phyloP scores from a whole-genome alignment of 441 rosid genomes.

The Populus hybrid region DNA sequence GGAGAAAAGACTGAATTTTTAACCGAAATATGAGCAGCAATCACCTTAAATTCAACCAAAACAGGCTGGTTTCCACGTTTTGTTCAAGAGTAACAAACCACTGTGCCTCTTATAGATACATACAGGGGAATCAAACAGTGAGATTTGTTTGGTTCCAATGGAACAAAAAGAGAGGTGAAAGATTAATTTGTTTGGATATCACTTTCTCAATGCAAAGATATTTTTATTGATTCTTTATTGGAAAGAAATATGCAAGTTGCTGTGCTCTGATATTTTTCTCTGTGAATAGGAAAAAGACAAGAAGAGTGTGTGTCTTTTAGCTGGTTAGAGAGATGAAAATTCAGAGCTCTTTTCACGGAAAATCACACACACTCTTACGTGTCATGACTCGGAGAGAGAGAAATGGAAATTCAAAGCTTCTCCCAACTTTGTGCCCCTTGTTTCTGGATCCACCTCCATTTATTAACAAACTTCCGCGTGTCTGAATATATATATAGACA shows the following conservation, averaged over 20 bases:
- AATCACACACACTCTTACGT: too few species aligned
- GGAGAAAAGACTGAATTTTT: background rate
- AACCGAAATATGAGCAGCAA: background rate
- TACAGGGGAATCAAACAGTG: background rate
- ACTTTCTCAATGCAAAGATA: background rate
- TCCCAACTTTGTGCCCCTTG: too few species aligned
- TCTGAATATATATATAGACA: too few species aligned
- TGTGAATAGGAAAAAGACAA: background rate
- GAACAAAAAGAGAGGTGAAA: background rate
- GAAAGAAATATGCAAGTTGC: background rate
- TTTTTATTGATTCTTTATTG: background rate
- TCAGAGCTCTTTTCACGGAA: background rate
- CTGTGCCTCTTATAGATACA: background rate
- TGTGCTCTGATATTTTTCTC: background rate
- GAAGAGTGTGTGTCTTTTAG: background rate
- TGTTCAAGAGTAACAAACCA: background rate
- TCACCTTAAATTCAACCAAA: conserved; percentile 13
- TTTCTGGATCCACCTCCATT: too few species aligned
- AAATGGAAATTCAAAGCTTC: too few species aligned
- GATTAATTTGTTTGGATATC: background rate
- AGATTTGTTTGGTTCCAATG: conserved; percentile 5
- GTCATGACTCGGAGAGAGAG: too few species aligned
- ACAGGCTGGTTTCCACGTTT: background rate
- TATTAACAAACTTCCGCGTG: too few species aligned
- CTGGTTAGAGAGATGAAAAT: background rate